Evolutionary conservation across 352 stramenopile species (phyloP).

Genomic region (Globisporangium nagaii): DNA sequence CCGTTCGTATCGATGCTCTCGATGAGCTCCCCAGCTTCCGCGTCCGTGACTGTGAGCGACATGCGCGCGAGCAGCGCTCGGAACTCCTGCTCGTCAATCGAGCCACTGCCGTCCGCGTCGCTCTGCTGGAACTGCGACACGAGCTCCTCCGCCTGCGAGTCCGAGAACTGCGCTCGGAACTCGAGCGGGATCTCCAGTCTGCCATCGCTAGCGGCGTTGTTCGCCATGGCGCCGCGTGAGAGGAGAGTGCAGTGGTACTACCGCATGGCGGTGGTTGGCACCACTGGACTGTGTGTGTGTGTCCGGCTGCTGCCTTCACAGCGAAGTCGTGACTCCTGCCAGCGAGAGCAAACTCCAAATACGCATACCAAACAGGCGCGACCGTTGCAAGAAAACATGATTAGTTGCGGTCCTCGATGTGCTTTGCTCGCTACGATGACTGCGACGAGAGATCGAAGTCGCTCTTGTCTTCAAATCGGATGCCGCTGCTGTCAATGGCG

Average conservation of each 20-base stretch:
- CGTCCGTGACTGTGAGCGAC: conserved; percentile 36
- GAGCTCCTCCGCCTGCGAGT: conserved; percentile 50
- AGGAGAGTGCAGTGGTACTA: background rate
- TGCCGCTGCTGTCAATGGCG: background rate
- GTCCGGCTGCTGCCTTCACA: too few species aligned
- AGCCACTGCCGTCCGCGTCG: conserved; percentile 44
- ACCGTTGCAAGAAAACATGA: too few species aligned
- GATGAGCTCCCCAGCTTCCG: conserved; percentile 42
- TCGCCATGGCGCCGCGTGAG: background rate
- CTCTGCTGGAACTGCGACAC: conserved; percentile 52
- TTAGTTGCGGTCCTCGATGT: too few species aligned
- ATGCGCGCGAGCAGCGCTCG: conserved; percentile 45
- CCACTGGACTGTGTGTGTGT: too few species aligned
- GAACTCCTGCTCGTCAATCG: conserved; percentile 67
- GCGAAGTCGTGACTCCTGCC: too few species aligned
- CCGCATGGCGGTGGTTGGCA: background rate
- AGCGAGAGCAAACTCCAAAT: background rate
- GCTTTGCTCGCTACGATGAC: too few species aligned
- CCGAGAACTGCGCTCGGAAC: conserved; percentile 35
- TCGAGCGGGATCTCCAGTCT: conserved; percentile 35
- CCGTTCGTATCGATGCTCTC: conserved; percentile 49
- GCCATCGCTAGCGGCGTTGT: background rate
- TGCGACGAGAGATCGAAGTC: background rate
- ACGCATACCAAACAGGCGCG: background rate
- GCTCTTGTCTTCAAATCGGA: background rate